Evolutionary conservation across 257 asterid genomes (phyloP).

Genomic region (Prunella vulgaris): DNA sequence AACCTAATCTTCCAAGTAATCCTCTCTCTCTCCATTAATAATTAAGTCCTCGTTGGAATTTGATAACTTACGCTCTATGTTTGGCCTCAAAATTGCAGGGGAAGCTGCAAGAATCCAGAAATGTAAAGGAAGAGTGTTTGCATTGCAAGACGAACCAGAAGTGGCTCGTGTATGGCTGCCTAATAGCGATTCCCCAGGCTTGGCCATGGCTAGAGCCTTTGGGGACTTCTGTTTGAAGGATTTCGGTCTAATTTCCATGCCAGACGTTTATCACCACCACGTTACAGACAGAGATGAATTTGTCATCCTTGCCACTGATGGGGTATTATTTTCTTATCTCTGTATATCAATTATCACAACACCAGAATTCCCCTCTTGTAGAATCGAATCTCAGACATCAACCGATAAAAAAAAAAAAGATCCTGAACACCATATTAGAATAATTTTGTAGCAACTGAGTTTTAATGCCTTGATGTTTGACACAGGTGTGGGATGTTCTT

Average conservation of each 20-base stretch:
- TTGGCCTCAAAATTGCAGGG: constrained; percentile 36
- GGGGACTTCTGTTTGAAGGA: constrained; percentile 98
- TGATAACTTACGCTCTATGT: not conserved
- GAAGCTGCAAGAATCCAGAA: constrained; percentile 96
- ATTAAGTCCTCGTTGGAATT: not conserved
- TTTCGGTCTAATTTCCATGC: constrained; percentile 90
- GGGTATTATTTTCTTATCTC: constrained; percentile 48
- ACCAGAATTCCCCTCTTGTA: not conserved
- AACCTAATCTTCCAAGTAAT: constrained; percentile 98
- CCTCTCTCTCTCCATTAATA: constrained; percentile 7
- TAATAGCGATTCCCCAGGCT: constrained; percentile 90
- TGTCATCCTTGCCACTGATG: constrained; percentile 89
- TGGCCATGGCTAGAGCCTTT: constrained; percentile 99
- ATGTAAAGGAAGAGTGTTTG: constrained; percentile 93
- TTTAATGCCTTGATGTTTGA: constrained; percentile 11
- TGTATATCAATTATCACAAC: not conserved
- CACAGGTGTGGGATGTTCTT: constrained; percentile 95
- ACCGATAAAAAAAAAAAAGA: no score
- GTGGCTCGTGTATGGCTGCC: constrained; percentile 99
- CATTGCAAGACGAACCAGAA: constrained; percentile 99
- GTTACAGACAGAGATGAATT: constrained; percentile 65
- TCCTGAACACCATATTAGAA: no score
- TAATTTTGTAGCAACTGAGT: not conserved
- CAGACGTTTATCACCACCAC: constrained; percentile 89
- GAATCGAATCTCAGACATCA: no score